Evolutionary conservation across 805 yeast species (phyloP), one percentile per base, ranked within the genome.

Genomic region (Lachancea sp.): DNA sequence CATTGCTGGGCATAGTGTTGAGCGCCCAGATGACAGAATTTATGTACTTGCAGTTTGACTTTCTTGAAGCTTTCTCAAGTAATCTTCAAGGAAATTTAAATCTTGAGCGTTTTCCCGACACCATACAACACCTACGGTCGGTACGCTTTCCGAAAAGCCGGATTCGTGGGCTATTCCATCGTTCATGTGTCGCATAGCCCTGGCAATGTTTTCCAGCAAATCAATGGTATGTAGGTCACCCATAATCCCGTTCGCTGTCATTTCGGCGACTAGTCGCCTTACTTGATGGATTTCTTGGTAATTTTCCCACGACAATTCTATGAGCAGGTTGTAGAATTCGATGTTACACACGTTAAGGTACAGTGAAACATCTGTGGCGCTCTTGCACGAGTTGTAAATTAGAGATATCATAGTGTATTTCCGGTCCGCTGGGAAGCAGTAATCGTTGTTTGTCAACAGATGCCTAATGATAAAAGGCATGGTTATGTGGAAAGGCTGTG

Each of bases 221-320:
- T 51, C 57, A 1, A 58, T 46, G 3, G 65, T 59, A n/a, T 47
- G 32, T 11, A 56, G 37, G 38, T 60, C 60, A 3, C 63, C 65
- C 19, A 45, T 41, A 5, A 59, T 51, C 23, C 65, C 65, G 24
- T 59, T 58, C n/a, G 48, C 51, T 18, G 47, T 50, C 64, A 60
- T 58, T 41, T 60, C 65, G 2, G 49, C 38, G 5, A 55, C 46
- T 6, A 58, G 19, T 13, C 48, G 49, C 23, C 39, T 42, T 28
- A 52, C 37, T 32, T 45, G 50, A 19, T 41, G 40, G 12, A 58
- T 40, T 5, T 59, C 60, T 21, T 48, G 48, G 37, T 41, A 57
- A 32, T 56, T 54, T 4, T 47, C 50, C 65, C 65, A 60, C 4
- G 57, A 44, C n/a, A 51, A 42, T 24, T 51, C 43, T 11, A 60